Conservation (phyloP, 2,329 filamentous ascomycete genomes). For the Penicillium sclerotiorum region DNA sequence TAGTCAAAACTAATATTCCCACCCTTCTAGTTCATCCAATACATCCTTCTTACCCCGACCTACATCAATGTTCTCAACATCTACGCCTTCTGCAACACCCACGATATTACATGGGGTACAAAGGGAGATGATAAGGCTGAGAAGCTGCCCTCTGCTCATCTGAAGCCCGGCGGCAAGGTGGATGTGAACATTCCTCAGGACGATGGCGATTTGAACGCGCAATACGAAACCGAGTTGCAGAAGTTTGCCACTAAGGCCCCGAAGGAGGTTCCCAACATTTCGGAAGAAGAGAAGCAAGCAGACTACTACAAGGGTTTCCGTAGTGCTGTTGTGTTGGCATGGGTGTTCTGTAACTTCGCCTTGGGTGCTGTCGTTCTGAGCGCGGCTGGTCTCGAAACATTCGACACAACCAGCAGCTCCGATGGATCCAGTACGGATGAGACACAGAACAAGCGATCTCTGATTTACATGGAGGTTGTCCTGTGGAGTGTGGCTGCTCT, state of each 20-base stretch:
- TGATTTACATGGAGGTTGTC: conserved; percentile 83
- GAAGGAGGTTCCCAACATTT: conserved; percentile 58
- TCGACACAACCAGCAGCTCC: conserved; percentile 43
- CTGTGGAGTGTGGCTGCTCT: conserved; percentile 86
- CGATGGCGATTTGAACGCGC: conserved; percentile 90
- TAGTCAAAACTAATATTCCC: background rate
- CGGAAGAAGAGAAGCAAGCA: conserved; percentile 78
- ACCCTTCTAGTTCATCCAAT: conserved; percentile 73
- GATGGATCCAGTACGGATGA: conserved; percentile 38
- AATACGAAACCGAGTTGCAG: conserved; percentile 83
- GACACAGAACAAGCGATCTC: conserved; percentile 61
- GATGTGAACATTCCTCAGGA: conserved; percentile 84
- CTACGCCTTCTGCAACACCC: conserved; percentile 97
- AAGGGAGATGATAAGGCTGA: conserved; percentile 97
- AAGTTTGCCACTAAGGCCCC: conserved; percentile 75
- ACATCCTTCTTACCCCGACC: conserved; percentile 89
- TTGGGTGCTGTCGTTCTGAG: conserved; percentile 84
- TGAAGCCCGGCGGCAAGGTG: conserved; percentile 93
- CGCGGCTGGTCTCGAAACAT: conserved; percentile 75
- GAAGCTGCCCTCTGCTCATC: conserved; percentile 82
- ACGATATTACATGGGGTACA: conserved; percentile 97
- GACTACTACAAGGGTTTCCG: conserved; percentile 98
- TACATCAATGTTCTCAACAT: conserved; percentile 99
- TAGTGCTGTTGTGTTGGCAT: conserved; percentile 85
- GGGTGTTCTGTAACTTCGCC: conserved; percentile 96